Evolutionary conservation across 2,329 filamentous ascomycete genomes (phyloP), one percentile per base, ranked within the genome.

Genomic region (Fusarium drepaniforme): DNA sequence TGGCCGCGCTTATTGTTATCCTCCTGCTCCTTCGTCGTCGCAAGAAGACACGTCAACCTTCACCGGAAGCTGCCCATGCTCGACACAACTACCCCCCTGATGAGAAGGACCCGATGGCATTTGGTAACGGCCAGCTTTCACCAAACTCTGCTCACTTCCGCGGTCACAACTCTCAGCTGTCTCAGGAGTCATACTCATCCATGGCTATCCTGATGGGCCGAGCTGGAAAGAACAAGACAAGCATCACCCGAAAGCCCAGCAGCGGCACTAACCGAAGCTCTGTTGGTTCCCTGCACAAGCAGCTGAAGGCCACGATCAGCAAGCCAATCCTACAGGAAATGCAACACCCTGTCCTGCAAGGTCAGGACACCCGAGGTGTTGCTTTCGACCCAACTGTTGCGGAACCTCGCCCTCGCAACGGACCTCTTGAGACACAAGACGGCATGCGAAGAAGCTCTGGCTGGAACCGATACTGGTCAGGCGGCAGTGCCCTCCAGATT

Each of bases 401-500:
- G 4, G 79, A 81, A 80, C 84, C 84, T 68, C 84, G 82, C 66
- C 80, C 81, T 72, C 81, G 78, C 71, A 81, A 79, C 51, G 78
- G 71, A 68, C 84, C 66, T 70, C 75, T 72, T 71, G 83, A 80
- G 64, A 78, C 71, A 72, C 83, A 87, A 60, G 87, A 85, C 59
- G 83, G 83, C 53, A 84, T 86, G 23, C 87, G 91, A 66, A 87
- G 90, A 78, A 94, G 92, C 77, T 94, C 92, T 5, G 92, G 92
- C 58, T 95, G 93, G 93, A 94, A 94, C 81, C 86, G 90, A 64
- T 95, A 94, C 83, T 95, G 93, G 89, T 93, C 92, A 16, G 92
- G 92, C 61, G 93, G 93, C 64, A 93, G 92, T 75, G 89, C 91
- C 9, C 83, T 92, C 66, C 92, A 92, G 78, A 89, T 93, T 28